These are phyloP conservation scores for Mesotaenium endlicherianum DNA, from an alignment of 139 green algal genomes.

Conservation along the genomic window DNA sequence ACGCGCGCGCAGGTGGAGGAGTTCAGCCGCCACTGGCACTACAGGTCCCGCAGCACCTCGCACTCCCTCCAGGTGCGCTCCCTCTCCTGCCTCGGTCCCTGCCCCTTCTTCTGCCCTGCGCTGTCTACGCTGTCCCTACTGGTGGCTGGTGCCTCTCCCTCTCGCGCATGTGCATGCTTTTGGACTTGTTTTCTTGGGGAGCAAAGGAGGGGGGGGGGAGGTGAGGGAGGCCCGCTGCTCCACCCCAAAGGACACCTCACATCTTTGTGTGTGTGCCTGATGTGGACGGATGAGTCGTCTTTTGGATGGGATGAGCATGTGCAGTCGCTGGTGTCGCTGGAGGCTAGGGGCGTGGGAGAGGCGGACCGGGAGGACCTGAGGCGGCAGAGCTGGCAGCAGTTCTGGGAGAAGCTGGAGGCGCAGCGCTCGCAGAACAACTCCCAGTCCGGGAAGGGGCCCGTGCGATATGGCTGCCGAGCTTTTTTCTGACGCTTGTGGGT, in stretches of 20 bases:
- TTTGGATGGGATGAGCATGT: not conserved
- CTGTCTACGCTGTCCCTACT: too few relatives aligned
- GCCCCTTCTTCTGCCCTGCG: too few relatives aligned
- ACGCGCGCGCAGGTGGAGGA: not conserved
- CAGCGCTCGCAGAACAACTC: not conserved
- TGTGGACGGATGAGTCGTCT: not conserved
- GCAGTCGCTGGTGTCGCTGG: slow-evolving; percentile 1
- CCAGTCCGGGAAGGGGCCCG: not conserved
- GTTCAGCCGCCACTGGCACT: not conserved
- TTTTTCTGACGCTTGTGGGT: not conserved
- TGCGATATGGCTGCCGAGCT: not conserved
- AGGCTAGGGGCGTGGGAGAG: not conserved
- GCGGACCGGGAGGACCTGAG: not conserved
- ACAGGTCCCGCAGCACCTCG: too few relatives aligned
- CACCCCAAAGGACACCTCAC: not conserved
- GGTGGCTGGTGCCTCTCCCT: too few relatives aligned
- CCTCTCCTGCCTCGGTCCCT: too few relatives aligned
- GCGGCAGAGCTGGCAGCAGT: not conserved
- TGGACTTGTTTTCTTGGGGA: not conserved
- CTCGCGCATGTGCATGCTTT: too few relatives aligned
- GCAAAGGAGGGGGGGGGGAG: not conserved
- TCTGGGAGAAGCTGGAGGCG: slow-evolving; percentile 14
- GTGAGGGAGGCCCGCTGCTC: not conserved
- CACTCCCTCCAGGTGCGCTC: too few relatives aligned
- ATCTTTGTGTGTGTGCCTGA: not conserved